Evolutionary conservation across 2,329 filamentous ascomycete genomes (phyloP), one percentile per base, ranked within the genome.

Genomic region (Exophiala xenobiotica): DNA sequence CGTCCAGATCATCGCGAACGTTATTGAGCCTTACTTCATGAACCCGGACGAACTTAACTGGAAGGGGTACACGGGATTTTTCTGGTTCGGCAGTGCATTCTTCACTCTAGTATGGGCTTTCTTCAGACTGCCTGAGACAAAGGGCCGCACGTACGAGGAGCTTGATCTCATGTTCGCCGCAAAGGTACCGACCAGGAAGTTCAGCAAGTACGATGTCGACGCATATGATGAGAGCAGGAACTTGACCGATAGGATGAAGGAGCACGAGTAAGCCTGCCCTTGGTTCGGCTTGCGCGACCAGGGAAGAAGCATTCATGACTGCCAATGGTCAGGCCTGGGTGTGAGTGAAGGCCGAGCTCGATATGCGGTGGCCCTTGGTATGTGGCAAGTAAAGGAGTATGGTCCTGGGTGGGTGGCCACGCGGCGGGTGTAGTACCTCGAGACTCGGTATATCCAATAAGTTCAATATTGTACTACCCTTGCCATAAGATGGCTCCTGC

Each of bases 1-100:
- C 3, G 61, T 65, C 11, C 71, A 72, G 37, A 62, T 67, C 3
- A 54, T 65, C 7, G 62, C 62, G 16, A 59, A 61, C 0, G 60
- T 67, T 3, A 58, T 61, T 1, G 65, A 67, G 8, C 66, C 67
- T 9, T 69, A 67, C 37, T 61, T 62, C n/a, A 64, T 69, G 54
- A 65, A 68, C 29, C 54, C 59, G 6, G 61, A 64, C 18, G 54
- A 64, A 22, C 61, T 57, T n/a, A 58, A 68, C 45, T 59, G 64
- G 58, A 40, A 60, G 1, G 67, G 65, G 6, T 68, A 67, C 40
- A 57, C 64, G 1, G 67, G 66, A 0, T 69, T 70, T 24, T 40
- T 70, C 5, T 70, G 64, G 16, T 61, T 60, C 1, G 67, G 61
- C 0, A 48, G 59, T 1, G 60, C 58, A 7, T 29, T 59, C 1